Percentiles rank a stretch among this genome's conserved stretches.
Conservation (phyloP, 2,329 filamentous ascomycete species). For the Xylaria sp. region DNA sequence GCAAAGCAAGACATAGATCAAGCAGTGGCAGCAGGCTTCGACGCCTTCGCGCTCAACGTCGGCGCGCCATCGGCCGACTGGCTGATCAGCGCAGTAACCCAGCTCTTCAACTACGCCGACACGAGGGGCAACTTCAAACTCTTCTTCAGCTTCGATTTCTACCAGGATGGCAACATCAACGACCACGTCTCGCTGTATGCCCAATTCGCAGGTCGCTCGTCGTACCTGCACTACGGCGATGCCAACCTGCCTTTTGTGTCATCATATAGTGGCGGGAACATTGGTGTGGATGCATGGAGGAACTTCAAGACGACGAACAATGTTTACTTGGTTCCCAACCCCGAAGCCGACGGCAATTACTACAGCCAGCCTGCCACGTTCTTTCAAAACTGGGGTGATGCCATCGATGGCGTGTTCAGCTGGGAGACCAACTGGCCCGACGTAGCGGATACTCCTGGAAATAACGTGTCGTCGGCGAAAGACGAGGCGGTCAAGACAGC, state of each 20-base stretch:
- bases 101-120: slow-evolving; percentile 49
- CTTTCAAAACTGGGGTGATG: slow-evolving; percentile 48
- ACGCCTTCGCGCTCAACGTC: slow-evolving; percentile 52
- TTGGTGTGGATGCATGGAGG: slow-evolving; percentile 45
- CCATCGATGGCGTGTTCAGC: slow-evolving; percentile 52
- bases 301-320: slow-evolving; percentile 46
- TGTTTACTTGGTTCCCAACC: slow-evolving; percentile 52
- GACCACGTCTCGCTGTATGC: slow-evolving; percentile 43
- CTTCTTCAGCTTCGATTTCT: slow-evolving; percentile 54
- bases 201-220: slow-evolving; percentile 44
- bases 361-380: slow-evolving; percentile 47
- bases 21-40: slow-evolving; percentile 48
- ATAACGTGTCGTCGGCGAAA: slow-evolving; percentile 45
- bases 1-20: slow-evolving; percentile 48
- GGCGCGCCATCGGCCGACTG: slow-evolving; percentile 45
- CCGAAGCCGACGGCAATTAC: slow-evolving; percentile 49
- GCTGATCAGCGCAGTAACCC: slow-evolving; percentile 43
- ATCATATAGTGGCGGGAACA: slow-evolving; percentile 46
- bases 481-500: slow-evolving; percentile 43
- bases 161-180: slow-evolving; percentile 42
- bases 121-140: slow-evolving; percentile 48
- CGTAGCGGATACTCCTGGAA: slow-evolving; percentile 38
- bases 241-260: slow-evolving; percentile 48
- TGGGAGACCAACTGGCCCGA: slow-evolving; percentile 54
- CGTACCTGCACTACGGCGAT: slow-evolving; percentile 48